Base-by-base conservation (phyloP, 345 rosid species). In the Balakata baccata region DNA sequence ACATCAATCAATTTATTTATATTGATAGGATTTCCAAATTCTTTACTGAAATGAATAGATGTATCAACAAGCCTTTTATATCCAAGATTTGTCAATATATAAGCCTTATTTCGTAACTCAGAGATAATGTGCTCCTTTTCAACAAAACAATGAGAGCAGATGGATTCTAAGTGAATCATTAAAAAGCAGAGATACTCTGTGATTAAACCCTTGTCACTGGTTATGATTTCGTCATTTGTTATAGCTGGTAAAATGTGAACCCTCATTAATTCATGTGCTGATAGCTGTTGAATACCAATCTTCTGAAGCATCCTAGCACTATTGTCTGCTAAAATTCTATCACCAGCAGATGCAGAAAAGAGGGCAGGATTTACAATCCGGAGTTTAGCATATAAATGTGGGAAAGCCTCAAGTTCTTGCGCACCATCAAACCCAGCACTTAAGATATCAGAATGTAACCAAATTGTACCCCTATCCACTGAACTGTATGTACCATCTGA, bases 251-350 rank as follows among this genome's bases (percentile, higher is more conserved):
- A 78, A 82, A 94, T 75, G 66, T 90, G 93, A 76, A 89, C 77
- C 85, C 78, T 92, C 58, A 88, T 74, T 75, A 94, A 90, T 75
- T 92, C 98, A 88, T 94, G 98, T 18, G 95, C 86, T 77, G 98
- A 89, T 69, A 94, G 82, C 80, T 82, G 86, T 72, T 88, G 96
- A 60, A 89, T 87, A 53, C 98, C 98, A 70, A 88, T 76, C 77
- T 69, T 84, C 72, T 75, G 86, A 73, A 94, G 93, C 88, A 92
- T 87, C 78, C 82, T 77, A 46, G 79, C 77, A 38, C 82, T 78
- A 80, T 88, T 89, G 66, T 87, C 87, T 18, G 50, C 83, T 39
- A 62, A 58, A 64, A 77, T 56, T 39, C 72, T 54, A 77, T 79
- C 79, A 69, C 69, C 80, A 73, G 85, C 84, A 54, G 86, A 78